Evolutionary conservation across 1,139 yeast species (phyloP).

Genomic region (Yamadazyma songkhlaensis): DNA sequence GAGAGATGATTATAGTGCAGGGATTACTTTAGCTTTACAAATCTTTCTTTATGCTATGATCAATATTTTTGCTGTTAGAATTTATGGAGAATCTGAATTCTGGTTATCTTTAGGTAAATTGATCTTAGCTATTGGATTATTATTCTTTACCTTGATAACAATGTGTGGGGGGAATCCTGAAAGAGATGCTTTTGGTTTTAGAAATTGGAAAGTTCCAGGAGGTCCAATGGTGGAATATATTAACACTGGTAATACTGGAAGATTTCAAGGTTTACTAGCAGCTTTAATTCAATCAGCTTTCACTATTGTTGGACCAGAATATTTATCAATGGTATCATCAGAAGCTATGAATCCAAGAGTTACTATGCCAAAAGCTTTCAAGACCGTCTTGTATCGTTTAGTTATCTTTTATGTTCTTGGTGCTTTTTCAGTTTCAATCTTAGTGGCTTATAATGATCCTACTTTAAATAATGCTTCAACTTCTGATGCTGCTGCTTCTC

Average conservation of each 20-base stretch:
- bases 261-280: slow-evolving; percentile 68
- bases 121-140: slow-evolving; percentile 65
- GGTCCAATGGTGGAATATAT: slow-evolving; percentile 54
- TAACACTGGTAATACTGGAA: slow-evolving; percentile 57
- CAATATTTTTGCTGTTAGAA: slow-evolving; percentile 67
- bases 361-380: slow-evolving; percentile 75
- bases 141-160: slow-evolving; percentile 68
- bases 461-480: slow-evolving; percentile 21
- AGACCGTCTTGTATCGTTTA: slow-evolving; percentile 71
- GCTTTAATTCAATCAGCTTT: slow-evolving; percentile 61
- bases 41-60: slow-evolving; percentile 59
- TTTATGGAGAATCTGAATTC: slow-evolving; percentile 78
- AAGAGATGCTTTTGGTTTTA: slow-evolving; percentile 64
- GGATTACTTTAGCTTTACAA: slow-evolving; percentile 61
- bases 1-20: slow-evolving; percentile 72
- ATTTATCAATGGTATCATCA: slow-evolving; percentile 80
- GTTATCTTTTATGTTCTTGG: slow-evolving; percentile 63
- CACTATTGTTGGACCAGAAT: slow-evolving; percentile 83
- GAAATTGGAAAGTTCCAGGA: slow-evolving; percentile 54
- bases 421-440: slow-evolving; percentile 38
- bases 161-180: slow-evolving; percentile 85
- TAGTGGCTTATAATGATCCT: slow-evolving; percentile 42
- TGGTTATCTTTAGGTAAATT: slow-evolving; percentile 78
- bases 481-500: slow-evolving; percentile 36
- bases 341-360: slow-evolving; percentile 77